A percentile compares a stretch with the other conserved stretches of the same genome.
Evolutionary conservation across 225 moss, liverwort and hornwort species (phyloP).

Genomic region (Polytrichum commune): DNA sequence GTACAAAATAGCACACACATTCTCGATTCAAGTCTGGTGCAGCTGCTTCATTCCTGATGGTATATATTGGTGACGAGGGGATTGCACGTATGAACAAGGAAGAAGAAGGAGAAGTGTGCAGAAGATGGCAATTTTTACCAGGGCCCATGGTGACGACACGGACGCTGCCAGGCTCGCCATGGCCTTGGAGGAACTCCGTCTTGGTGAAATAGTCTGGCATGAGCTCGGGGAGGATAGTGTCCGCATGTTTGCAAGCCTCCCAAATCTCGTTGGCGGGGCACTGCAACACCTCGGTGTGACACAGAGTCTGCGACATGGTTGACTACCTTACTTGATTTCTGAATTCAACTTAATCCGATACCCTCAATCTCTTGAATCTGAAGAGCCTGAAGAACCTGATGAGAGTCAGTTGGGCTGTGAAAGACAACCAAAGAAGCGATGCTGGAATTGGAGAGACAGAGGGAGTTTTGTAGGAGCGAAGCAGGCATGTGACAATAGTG

Average conservation of each 20-base stretch:
- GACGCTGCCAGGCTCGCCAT: slow-evolving; percentile 40
- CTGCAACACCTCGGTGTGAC: slow-evolving; percentile 27
- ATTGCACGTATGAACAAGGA: too few species aligned
- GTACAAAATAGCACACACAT: not conserved
- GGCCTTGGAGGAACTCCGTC: slow-evolving; percentile 21
- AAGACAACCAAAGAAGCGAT: too few species aligned
- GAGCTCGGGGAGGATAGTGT: slow-evolving; percentile 18
- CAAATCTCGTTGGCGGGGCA: slow-evolving; percentile 22
- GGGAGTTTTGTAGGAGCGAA: too few species aligned
- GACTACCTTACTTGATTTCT: not conserved
- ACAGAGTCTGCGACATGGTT: slow-evolving; percentile 25
- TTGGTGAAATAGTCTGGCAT: slow-evolving; percentile 33
- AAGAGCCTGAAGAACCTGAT: too few species aligned
- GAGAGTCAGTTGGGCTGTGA: too few species aligned
- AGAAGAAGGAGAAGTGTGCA: too few species aligned
- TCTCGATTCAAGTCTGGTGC: not conserved
- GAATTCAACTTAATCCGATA: too few species aligned
- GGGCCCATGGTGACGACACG: slow-evolving; percentile 35
- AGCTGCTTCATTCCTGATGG: too few species aligned
- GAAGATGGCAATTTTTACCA: slow-evolving; percentile 1
- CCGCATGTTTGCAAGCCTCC: slow-evolving; percentile 36
- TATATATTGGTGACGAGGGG: too few species aligned
- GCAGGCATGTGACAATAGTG: too few species aligned
- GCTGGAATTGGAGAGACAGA: too few species aligned
- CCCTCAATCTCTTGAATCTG: too few species aligned